These are phyloP conservation scores for Solanum gracilifrons DNA, from an alignment of 257 asterid species.

Conservation along the genomic window DNA sequence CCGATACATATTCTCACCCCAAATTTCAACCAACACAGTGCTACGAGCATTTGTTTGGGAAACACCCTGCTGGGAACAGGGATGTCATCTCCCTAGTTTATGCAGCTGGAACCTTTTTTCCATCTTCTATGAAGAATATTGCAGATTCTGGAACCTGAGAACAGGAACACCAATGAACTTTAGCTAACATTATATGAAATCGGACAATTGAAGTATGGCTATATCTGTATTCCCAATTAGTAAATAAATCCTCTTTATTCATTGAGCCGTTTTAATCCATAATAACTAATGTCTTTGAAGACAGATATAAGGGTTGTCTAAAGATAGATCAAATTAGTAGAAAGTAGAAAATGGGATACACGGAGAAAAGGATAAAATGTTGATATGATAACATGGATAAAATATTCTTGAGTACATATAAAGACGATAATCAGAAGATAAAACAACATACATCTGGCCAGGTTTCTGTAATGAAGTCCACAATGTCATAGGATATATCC, in stretches of 20 bases:
- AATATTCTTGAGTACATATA: background rate
- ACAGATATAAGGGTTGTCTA: background rate
- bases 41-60: background rate
- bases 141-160: slow-evolving; percentile 78
- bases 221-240: background rate
- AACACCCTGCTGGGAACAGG: slow-evolving; percentile 1
- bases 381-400: background rate
- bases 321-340: background rate
- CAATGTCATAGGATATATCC: slow-evolving; percentile 89
- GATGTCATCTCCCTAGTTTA: slow-evolving; percentile 10
- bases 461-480: slow-evolving; percentile 89
- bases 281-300: background rate
- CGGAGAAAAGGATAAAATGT: background rate
- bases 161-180: background rate
- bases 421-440: slow-evolving; percentile 1
- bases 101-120: slow-evolving; percentile 81
- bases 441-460: slow-evolving; percentile 76
- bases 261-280: background rate
- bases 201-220: background rate
- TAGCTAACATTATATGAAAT: background rate
- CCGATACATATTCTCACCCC: background rate
- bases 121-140: slow-evolving; percentile 86
- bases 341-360: background rate
- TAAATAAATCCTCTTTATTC: background rate
- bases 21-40: background rate